Evolutionary conservation across 768 basidiomycete species (phyloP), one percentile per base, ranked within the genome.

Genomic region (Filobasidium floriforme): DNA sequence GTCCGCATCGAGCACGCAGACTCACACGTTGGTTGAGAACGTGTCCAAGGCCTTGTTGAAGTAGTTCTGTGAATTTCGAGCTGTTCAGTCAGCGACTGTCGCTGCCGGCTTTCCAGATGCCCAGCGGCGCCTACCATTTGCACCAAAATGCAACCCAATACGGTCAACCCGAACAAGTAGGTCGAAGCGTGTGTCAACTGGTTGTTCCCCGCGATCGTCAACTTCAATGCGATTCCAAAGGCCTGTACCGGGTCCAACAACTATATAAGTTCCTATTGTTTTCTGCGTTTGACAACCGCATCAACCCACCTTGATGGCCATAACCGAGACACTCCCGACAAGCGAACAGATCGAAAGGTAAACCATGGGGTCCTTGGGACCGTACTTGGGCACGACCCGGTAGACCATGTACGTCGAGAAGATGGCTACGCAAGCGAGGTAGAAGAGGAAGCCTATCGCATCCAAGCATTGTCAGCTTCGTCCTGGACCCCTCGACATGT

Each of bases 41-140:
- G 86, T 91, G 76, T 97, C 93, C 61, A 98, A 83, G 0, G 93
- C 94, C 77, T 97, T 97, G 83, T 98, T 99, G 83, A 96, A 93
- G 81, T 92, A 77, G 69, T 78, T 78, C 76, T 76, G 46, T 18
- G 19, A 10, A 41, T 32, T 4, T 24, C 54, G 24, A 57, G 29
- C 29, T 37, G 32, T 4, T 37, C 9, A 9, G 32, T 37, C 32
- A 37, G 32, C 32, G 32, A 37, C 32, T 37, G 32, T 37, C 9
- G 32, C 32, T 37, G 4, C 10, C 26, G 9, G 4, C 43, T 3
- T n/a, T 52, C 41, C 59, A 41, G 29, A 18, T 9, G 49, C 2
- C 29, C 41, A 79, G 92, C 90, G 26, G 40, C 22, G 73, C 76
- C 60, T 43, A 78, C 79, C 68, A 94, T 77, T 52, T 80, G 79